A percentile compares a stretch with the other conserved stretches of the same genome.
Conservation (phyloP, 2,329 filamentous ascomycete species). For the Ophiostoma ips region DNA sequence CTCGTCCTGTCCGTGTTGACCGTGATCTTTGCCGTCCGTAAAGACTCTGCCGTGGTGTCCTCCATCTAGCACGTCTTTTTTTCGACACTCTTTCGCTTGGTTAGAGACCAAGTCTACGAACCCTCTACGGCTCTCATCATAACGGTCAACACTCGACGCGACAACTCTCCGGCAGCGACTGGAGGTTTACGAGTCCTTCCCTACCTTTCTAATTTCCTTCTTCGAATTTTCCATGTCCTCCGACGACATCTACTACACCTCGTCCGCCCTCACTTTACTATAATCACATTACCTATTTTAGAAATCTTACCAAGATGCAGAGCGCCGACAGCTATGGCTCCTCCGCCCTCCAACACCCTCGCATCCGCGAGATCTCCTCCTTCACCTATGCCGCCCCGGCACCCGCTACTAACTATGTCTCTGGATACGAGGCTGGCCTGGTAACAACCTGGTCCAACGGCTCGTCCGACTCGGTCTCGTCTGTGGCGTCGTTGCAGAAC, state of each 20-base stretch:
- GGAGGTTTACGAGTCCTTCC: conserved; percentile 6
- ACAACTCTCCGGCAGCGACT: conserved; percentile 14
- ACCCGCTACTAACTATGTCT: conserved; percentile 38
- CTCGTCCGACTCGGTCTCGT: conserved; percentile 21
- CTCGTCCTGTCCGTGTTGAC: conserved; percentile 34
- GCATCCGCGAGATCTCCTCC: conserved; percentile 22
- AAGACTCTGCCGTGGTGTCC: conserved; percentile 26
- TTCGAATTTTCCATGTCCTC: conserved; percentile 14
- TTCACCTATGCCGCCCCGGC: conserved; percentile 26
- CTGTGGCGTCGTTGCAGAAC: conserved; percentile 7
- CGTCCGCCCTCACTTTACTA: neutral
- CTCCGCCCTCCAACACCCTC: conserved; percentile 25
- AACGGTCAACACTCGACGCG: conserved; percentile 9
- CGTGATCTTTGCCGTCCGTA: conserved; percentile 31
- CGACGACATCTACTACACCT: neutral
- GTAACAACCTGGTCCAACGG: conserved; percentile 64
- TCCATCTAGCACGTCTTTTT: conserved; percentile 25
- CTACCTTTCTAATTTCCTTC: conserved; percentile 1
- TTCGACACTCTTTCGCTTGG: conserved; percentile 1
- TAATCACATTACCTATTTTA: neutral
- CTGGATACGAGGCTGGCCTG: conserved; percentile 21
- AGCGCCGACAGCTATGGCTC: conserved; percentile 37
- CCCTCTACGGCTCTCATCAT: conserved; percentile 11
- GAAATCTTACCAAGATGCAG: conserved; percentile 39
- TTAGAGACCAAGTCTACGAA: conserved; percentile 16